Base-by-base conservation (phyloP, 2,329 filamentous ascomycete species). In the Penicillium freii region DNA sequence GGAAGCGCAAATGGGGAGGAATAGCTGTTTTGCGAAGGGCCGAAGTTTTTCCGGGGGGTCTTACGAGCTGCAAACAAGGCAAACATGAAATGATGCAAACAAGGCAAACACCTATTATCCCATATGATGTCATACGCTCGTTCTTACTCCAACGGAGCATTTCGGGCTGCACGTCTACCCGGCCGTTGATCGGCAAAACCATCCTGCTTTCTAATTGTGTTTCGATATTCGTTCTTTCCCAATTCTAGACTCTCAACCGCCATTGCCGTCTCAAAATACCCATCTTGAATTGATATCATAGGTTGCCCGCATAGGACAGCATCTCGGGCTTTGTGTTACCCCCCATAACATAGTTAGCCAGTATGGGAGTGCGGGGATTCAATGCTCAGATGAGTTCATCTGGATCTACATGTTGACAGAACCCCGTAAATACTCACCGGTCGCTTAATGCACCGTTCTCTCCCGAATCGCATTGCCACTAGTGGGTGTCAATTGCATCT, bases 11-110 rank as follows among this genome's bases (percentile, higher is more conserved):
- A 46, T 54, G 54, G 34, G 25, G 21, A 43, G 27, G 53, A 51
- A 34, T 43, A 59, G 54, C 62, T 65, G 59, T 64, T 64, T 63
- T 61, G 57, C 59, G 17, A 56, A 33, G 63, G 58, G 31, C n/a
- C 48, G 59, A 51, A 9, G 15, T 51, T 64, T 33, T 39, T 55
- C 58, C 62, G 54, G 39, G 4, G 4, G 0, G 4, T 5, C 7
- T 10, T 15, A n/a, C 21, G 15, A 21, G 1, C 7, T 21, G 29
- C 9, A 51, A 51, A 51, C 48, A 15, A 10, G 15, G 7, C 48
- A 50, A 50, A 49, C 47, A 49, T 5, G 1, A 42, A 9, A 17
- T 5, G 6, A 8, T 34, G 29, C 29, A 47, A 47, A 47, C 29
- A 15, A 34, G 7, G 15, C 29, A 47, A 47, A 47, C 21, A 2